Percentiles rank a stretch among this genome's conserved stretches.
Evolutionary conservation across 352 stramenopile species (phyloP).

Genomic region (Phytophthora sojae): DNA sequence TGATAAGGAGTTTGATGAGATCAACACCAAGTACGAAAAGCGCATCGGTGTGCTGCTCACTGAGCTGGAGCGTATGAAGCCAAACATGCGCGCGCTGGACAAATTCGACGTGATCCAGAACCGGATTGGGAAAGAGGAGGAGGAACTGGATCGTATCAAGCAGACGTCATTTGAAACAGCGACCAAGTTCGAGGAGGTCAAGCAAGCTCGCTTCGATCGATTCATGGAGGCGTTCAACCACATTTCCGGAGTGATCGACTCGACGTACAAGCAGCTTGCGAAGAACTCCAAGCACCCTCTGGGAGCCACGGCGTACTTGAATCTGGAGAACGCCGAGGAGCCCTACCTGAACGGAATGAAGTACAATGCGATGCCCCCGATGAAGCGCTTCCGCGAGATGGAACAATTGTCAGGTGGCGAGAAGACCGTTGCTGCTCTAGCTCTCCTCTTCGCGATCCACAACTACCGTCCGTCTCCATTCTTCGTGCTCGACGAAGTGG

Average conservation of each 20-base stretch:
- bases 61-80: slow-evolving; percentile 95
- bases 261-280: slow-evolving; percentile 98
- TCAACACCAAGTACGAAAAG: slow-evolving; percentile 74
- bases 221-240: slow-evolving; percentile 97
- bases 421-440: slow-evolving; percentile 99
- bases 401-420: slow-evolving; percentile 98
- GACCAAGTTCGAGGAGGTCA: slow-evolving; percentile 81
- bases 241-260: slow-evolving; percentile 93
- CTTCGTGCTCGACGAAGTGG: slow-evolving; percentile 99
- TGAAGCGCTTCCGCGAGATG: slow-evolving; percentile 99
- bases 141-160: slow-evolving; percentile 79
- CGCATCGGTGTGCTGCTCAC: slow-evolving; percentile 69
- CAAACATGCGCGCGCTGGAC: slow-evolving; percentile 97
- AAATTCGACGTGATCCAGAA: slow-evolving; percentile 89
- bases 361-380: slow-evolving; percentile 99
- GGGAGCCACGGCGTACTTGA: slow-evolving; percentile 84
- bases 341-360: slow-evolving; percentile 99
- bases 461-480: slow-evolving; percentile 96
- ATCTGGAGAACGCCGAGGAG: slow-evolving; percentile 91
- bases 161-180: slow-evolving; percentile 65
- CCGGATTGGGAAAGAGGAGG: slow-evolving; percentile 82
- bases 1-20: slow-evolving; percentile 90
- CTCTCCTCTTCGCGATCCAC: slow-evolving; percentile 99
- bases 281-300: slow-evolving; percentile 98
- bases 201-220: slow-evolving; percentile 71